Evolutionary conservation across 1,284 basidiomycete genomes (phyloP).

Genomic region (Cryptococcus wingfieldii): DNA sequence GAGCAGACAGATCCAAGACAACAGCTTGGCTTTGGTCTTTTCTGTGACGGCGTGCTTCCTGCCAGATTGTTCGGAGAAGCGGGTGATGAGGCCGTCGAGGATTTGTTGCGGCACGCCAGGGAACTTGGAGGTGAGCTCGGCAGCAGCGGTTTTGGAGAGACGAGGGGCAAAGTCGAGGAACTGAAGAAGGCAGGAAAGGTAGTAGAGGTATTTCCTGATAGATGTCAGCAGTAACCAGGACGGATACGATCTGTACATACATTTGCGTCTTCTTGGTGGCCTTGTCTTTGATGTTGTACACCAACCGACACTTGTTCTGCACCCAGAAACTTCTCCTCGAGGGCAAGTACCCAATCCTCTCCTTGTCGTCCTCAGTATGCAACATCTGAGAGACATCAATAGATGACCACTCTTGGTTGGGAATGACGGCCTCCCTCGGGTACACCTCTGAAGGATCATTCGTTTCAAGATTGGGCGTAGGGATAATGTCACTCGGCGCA

Average conservation of each 20-base stretch:
- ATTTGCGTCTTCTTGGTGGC: slow-evolving; percentile 43
- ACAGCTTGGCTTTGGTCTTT: slow-evolving; percentile 63
- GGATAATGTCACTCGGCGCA: slow-evolving; percentile 56
- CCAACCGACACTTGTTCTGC: slow-evolving; percentile 35
- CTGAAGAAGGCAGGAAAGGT: slow-evolving; percentile 69
- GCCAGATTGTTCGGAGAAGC: slow-evolving; percentile 67
- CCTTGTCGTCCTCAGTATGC: slow-evolving; percentile 57
- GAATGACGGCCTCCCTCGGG: slow-evolving; percentile 67
- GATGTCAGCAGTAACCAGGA: neutral
- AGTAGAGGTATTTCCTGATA: slow-evolving; percentile 68
- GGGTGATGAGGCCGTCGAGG: slow-evolving; percentile 66
- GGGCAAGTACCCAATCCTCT: slow-evolving; percentile 59
- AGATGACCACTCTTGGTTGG: slow-evolving; percentile 58
- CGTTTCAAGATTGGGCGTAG: slow-evolving; percentile 64
- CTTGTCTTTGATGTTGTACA: slow-evolving; percentile 15
- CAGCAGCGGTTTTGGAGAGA: slow-evolving; percentile 21
- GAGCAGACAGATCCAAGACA: slow-evolving; percentile 73
- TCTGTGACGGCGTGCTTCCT: slow-evolving; percentile 65
- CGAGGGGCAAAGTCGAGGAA: slow-evolving; percentile 56
- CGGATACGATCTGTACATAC: slow-evolving; percentile 41
- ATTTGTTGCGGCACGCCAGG: slow-evolving; percentile 60
- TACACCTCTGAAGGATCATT: slow-evolving; percentile 68
- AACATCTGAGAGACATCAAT: slow-evolving; percentile 50
- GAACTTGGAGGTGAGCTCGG: slow-evolving; percentile 56
- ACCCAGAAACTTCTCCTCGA: slow-evolving; percentile 65